Conservation (phyloP, 78 protist species). For the Emiliania huxleyi region DNA sequence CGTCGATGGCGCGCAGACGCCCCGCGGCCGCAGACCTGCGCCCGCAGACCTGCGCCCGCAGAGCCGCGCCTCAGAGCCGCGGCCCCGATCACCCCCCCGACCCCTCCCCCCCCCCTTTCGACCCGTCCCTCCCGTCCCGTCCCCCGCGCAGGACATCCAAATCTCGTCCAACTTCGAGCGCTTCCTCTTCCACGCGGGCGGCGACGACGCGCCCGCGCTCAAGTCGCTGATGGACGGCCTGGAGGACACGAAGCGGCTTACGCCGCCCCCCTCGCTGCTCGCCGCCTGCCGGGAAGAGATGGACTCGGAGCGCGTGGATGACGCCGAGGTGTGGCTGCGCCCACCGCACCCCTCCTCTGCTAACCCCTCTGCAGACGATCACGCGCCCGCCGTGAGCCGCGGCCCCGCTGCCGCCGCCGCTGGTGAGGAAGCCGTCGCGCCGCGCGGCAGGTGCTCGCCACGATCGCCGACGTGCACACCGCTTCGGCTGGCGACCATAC, state of each 20-base stretch:
- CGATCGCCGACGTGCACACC: slow-evolving; percentile 25
- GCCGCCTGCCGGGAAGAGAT: neutral
- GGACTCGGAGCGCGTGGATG: neutral
- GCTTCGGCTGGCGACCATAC: neutral
- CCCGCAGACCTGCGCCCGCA: no score
- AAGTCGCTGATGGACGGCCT: neutral
- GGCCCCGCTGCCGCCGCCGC: no score
- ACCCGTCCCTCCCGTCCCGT: no score
- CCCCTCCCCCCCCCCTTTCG: no score
- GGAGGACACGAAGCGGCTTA: neutral
- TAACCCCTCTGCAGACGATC: neutral
- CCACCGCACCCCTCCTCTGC: no score
- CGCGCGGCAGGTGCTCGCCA: slow-evolving; percentile 23
- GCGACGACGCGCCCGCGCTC: neutral
- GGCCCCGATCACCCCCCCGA: no score
- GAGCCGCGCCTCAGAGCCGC: no score
- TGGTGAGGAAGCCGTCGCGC: no score
- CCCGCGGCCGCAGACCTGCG: no score
- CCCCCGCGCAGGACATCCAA: slow-evolving; percentile 71
- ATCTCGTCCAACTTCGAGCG: slow-evolving; percentile 71
- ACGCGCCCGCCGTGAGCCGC: neutral
- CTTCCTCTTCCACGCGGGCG: slow-evolving; percentile 35
- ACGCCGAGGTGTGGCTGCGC: neutral
- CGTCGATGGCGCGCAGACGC: no score
- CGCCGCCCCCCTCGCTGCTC: neutral